Conservation (phyloP, 2,329 filamentous ascomycete species). For the Aspergillus ustus region DNA sequence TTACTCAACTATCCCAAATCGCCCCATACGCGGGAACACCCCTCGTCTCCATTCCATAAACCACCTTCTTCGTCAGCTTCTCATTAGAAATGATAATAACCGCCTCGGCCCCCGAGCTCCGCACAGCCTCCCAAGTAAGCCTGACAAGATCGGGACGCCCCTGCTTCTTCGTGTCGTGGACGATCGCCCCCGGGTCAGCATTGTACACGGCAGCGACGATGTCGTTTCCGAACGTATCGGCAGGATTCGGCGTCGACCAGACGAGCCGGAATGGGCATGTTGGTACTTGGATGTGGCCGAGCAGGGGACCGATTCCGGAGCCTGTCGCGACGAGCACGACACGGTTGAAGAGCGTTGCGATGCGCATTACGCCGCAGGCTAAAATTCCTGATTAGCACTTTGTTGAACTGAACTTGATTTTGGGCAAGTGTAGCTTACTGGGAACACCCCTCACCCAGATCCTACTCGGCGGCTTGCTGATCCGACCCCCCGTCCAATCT, state of each 20-base stretch:
- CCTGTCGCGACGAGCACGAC: conserved; percentile 47
- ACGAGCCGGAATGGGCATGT: conserved; percentile 30
- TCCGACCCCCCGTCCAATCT: conserved; percentile 30
- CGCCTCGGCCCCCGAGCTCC: conserved; percentile 41
- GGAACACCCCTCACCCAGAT: conserved; percentile 27
- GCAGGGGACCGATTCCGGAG: conserved; percentile 45
- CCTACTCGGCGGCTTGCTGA: conserved; percentile 24
- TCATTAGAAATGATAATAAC: conserved; percentile 44
- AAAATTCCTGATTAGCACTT: background rate
- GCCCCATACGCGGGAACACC: conserved; percentile 39
- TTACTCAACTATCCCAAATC: conserved; percentile 23
- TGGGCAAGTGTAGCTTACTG: conserved; percentile 20
- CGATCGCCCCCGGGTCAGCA: conserved; percentile 39
- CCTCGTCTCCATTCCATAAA: conserved; percentile 44
- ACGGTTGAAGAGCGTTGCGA: conserved; percentile 34
- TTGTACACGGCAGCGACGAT: conserved; percentile 37
- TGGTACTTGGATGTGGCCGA: conserved; percentile 29
- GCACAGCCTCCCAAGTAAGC: conserved; percentile 26
- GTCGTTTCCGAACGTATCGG: conserved; percentile 38
- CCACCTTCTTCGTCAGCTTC: conserved; percentile 41
- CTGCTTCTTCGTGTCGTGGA: conserved; percentile 40
- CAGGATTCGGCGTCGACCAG: conserved; percentile 42
- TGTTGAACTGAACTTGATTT: no score
- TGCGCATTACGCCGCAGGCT: conserved; percentile 39
- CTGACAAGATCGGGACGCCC: conserved; percentile 41